Conservation (phyloP, 2,329 filamentous ascomycete genomes). For the Stachybotrys elegans region DNA sequence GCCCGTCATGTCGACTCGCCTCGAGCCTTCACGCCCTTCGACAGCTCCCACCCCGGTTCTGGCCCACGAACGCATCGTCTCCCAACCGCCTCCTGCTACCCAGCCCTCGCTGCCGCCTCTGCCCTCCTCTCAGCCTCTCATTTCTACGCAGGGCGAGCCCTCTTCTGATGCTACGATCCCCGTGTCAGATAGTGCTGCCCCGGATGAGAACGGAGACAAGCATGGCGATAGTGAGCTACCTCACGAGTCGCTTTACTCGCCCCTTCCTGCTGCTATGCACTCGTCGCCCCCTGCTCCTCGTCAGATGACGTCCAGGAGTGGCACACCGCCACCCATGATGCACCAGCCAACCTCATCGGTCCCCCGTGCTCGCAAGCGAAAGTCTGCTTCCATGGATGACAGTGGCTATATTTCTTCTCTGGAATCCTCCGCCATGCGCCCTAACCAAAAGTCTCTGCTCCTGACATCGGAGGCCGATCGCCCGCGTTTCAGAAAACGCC, state of each 20-base stretch:
- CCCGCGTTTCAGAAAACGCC: conserved; percentile 63
- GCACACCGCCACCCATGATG: conserved; percentile 70
- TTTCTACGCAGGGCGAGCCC: conserved; percentile 47
- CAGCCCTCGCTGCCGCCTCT: conserved; percentile 35
- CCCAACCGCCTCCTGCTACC: conserved; percentile 34
- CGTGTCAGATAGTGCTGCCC: conserved; percentile 59
- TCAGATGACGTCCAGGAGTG: conserved; percentile 53
- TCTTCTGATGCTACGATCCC: conserved; percentile 77
- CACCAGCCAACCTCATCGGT: conserved; percentile 59
- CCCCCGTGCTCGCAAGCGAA: conserved; percentile 66
- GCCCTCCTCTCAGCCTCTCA: conserved; percentile 30
- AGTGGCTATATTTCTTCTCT: conserved; percentile 97
- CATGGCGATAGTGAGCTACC: conserved; percentile 30
- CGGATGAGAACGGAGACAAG: conserved; percentile 50
- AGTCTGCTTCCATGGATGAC: conserved; percentile 76
- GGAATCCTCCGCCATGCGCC: conserved; percentile 81
- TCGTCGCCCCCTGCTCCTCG: conserved; percentile 83
- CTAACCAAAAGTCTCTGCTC: conserved; percentile 57
- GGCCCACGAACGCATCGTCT: conserved; percentile 42
- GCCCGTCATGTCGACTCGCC: conserved; percentile 52
- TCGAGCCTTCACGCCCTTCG: conserved; percentile 44
- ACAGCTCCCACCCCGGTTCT: conserved; percentile 15
- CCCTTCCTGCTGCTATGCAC: conserved; percentile 65
- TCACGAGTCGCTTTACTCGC: conserved; percentile 58
- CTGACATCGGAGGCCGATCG: conserved; percentile 76